Conservation (phyloP, 768 basidiomycete genomes). For the Tulasnella sp. region DNA sequence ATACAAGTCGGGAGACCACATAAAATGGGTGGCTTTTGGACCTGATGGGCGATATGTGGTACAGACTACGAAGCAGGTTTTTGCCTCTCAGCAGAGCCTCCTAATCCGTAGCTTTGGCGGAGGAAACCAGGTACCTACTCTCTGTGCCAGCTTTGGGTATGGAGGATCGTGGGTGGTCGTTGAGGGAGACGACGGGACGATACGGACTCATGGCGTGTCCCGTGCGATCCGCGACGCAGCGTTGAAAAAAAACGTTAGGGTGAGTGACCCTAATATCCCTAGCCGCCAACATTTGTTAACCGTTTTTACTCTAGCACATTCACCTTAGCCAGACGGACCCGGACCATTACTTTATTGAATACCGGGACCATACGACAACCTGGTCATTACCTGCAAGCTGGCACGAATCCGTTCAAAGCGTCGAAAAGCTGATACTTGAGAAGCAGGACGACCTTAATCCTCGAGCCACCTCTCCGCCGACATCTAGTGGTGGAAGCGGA, state of each 20-base stretch:
- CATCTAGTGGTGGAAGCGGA: background rate
- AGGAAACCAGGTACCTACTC: background rate
- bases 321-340: background rate
- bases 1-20: background rate
- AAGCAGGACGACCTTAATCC: background rate
- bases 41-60: background rate
- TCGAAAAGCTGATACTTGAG: background rate
- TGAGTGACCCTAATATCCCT: background rate
- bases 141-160: slow-evolving; percentile 1
- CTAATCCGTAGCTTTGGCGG: background rate
- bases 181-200: background rate
- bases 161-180: slow-evolving; percentile 9
- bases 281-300: background rate
- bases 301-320: background rate
- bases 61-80: background rate
- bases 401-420: slow-evolving; percentile 1
- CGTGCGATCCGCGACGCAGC: background rate
- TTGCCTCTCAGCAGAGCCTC: background rate
- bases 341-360: slow-evolving; percentile 5
- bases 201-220: slow-evolving; percentile 2
- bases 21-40: slow-evolving; percentile 10
- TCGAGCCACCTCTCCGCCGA: background rate
- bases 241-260: background rate
- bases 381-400: slow-evolving; percentile 1
- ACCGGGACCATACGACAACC: background rate